A percentile compares a stretch with the other conserved stretches of the same genome.
These are phyloP conservation scores for Neofusicoccum kwambonambiense DNA, from an alignment of 2,329 filamentous ascomycete species.

Conservation along the genomic window DNA sequence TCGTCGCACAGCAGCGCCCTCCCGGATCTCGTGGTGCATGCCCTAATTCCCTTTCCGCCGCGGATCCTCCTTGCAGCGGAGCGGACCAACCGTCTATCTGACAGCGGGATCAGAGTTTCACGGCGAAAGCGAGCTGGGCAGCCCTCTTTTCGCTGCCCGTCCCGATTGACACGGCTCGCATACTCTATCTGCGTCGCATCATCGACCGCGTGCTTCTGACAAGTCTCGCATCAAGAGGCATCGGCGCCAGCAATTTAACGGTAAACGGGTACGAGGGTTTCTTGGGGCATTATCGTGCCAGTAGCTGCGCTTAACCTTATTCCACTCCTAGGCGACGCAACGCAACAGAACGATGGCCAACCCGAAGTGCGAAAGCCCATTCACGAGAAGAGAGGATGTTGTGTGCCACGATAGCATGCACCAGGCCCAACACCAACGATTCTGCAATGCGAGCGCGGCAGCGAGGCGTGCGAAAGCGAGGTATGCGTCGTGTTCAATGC, in stretches of 20 bases:
- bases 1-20: slow-evolving; percentile 7
- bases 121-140: not conserved
- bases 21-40: slow-evolving; percentile 18
- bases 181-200: not conserved
- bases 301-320: not conserved
- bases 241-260: no score
- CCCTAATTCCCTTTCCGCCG: slow-evolving; percentile 13
- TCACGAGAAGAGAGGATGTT: not conserved
- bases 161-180: not conserved
- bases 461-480: not conserved
- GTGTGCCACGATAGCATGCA: not conserved
- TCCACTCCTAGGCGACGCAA: not conserved
- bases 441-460: not conserved
- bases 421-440: not conserved
- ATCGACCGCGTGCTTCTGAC: not conserved
- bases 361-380: not conserved
- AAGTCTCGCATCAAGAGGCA: no score
- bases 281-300: no score
- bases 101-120: slow-evolving; percentile 13
- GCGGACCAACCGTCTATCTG: slow-evolving; percentile 11
- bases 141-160: not conserved
- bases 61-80: not conserved
- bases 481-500: not conserved
- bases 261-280: no score
- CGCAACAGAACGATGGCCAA: not conserved